phyloP scores from a whole-genome alignment of 176 grass and related monocot species.

The Zoysia japonica region DNA sequence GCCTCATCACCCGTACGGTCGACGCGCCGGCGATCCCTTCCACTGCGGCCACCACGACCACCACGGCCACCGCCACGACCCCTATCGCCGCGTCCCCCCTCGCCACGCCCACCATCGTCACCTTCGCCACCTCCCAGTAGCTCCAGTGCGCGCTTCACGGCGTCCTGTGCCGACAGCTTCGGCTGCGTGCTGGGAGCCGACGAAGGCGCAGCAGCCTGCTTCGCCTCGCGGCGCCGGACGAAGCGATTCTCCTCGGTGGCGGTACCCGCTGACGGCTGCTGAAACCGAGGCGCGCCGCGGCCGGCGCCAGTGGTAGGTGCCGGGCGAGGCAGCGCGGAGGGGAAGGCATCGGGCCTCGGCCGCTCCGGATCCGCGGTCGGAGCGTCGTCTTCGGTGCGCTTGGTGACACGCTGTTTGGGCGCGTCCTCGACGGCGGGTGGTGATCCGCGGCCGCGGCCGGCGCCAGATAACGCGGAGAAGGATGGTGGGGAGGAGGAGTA shows the following conservation, averaged over 20 bases:
- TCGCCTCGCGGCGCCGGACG: slow-evolving; percentile 41
- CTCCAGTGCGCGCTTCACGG: slow-evolving; percentile 61
- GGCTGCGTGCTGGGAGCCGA: slow-evolving; percentile 12
- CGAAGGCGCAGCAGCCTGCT: background rate
- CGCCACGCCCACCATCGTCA: background rate
- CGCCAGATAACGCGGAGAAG: slow-evolving; percentile 38
- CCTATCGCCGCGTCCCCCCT: slow-evolving; percentile 29
- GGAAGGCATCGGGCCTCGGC: background rate
- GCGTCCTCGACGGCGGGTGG: slow-evolving; percentile 15
- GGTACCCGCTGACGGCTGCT: background rate
- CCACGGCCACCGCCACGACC: slow-evolving; percentile 26
- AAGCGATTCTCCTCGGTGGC: slow-evolving; percentile 60
- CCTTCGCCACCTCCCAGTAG: slow-evolving; percentile 50
- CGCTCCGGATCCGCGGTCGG: slow-evolving; percentile 4
- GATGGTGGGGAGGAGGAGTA: slow-evolving; percentile 36
- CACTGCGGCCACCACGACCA: slow-evolving; percentile 5
- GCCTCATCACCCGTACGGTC: background rate
- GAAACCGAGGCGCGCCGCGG: slow-evolving; percentile 52
- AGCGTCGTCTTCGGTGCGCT: slow-evolving; percentile 20
- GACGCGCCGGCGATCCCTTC: background rate
- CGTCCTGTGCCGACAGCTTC: slow-evolving; percentile 52
- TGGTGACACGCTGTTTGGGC: slow-evolving; percentile 33
- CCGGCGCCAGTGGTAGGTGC: slow-evolving; percentile 50
- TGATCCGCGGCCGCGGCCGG: slow-evolving; percentile 36
- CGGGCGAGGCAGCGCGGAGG: slow-evolving; percentile 4